Evolutionary conservation across 805 yeast species (phyloP), one percentile per base, ranked within the genome.

Genomic region (Cyberlindnera maritima): DNA sequence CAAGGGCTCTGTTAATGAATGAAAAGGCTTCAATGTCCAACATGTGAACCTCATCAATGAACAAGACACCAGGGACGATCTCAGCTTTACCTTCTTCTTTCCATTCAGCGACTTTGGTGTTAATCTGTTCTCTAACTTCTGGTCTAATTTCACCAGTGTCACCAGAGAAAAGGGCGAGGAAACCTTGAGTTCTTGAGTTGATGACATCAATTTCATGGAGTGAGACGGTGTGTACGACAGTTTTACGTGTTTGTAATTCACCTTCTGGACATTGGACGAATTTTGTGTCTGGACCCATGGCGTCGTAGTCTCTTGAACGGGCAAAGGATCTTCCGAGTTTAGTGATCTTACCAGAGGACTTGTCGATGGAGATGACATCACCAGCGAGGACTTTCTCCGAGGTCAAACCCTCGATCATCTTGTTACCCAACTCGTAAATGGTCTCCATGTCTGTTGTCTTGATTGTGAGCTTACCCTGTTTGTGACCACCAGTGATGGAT

Each of bases 231-330:
- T 94, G 99, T 31, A 91, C 96, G 31, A 90, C 96, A 63, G 90
- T 95, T 64, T 88, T 89, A 61, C 97, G 83, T 64, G 88, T 88
- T 72, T 94, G 99, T 62, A 94, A 80, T 73, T 94, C 99, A 47
- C 99, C 99, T 66, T 94, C 97, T 34, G 99, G 99, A 65, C 96
- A 86, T 69, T 94, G 97, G 48, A 94, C 96, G 66, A 94, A 94
- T 68, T 90, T 91, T 41, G 97, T 91, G 55, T 95, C 98, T 44
- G 97, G 96, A 18, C 96, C 96, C 96, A 90, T 89, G 38, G 98
- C 97, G 70, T 94, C 99, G 67, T 94, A 94, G 68, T 94, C 99
- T 59, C 99, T 80, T 6, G 97, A 95, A 58, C 97, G 81, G 6
- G 98, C 84, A 68, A 89, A 95, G 0, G 97, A 91, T 68, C 97